Evolutionary conservation across 495 filamentous ascomycete genomes (phyloP).

Genomic region (Aspergillus hancockii): DNA sequence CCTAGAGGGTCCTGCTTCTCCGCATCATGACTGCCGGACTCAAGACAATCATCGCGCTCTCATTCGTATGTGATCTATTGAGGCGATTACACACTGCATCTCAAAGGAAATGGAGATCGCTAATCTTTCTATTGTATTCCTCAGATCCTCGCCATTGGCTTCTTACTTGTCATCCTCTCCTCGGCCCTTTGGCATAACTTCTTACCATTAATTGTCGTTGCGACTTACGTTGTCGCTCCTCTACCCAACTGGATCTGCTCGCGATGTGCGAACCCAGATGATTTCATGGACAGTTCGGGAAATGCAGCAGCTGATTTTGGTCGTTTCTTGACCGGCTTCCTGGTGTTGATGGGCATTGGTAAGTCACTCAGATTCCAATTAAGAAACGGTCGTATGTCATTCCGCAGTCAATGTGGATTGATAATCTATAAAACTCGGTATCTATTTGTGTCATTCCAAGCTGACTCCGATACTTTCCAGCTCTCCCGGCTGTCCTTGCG

Average conservation of each 20-base stretch:
- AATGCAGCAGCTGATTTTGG: conserved; percentile 87
- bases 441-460: neutral
- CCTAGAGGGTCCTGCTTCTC: conserved; percentile 27
- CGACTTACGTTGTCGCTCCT: conserved; percentile 90
- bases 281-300: conserved; percentile 86
- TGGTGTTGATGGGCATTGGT: conserved; percentile 99
- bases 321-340: conserved; percentile 89
- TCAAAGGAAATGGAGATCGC: neutral
- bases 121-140: conserved; percentile 15
- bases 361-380: conserved; percentile 35
- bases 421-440: neutral
- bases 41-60: conserved; percentile 97
- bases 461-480: conserved; percentile 48
- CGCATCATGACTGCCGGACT: conserved; percentile 82
- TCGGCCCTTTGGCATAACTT: conserved; percentile 92
- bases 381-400: neutral
- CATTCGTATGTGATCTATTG: conserved; percentile 66
- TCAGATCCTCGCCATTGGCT: conserved; percentile 93
- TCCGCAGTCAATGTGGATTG: neutral
- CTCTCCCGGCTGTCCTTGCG: conserved; percentile 86
- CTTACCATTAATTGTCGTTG: conserved; percentile 91
- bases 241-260: conserved; percentile 94
- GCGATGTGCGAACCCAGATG: conserved; percentile 88
- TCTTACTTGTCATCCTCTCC: conserved; percentile 98
- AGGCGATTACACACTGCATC: neutral